phyloP scores from a whole-genome alignment of 2,329 filamentous ascomycete species.

The Pseudocercospora eumusae region DNA sequence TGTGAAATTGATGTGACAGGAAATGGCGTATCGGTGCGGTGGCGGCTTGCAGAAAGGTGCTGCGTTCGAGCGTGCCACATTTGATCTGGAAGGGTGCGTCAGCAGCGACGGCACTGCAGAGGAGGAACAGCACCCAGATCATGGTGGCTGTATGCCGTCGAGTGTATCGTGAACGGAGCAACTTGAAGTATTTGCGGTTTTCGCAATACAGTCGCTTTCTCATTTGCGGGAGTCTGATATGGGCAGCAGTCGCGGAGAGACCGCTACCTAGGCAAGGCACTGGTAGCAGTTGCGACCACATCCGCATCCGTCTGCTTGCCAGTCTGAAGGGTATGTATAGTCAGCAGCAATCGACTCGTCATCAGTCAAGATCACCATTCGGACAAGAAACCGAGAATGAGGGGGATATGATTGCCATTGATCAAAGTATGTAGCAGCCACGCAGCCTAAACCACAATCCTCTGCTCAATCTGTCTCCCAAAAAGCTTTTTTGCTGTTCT shows the following conservation, averaged over 20 bases:
- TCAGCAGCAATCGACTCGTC: not conserved
- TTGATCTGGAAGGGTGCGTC: not conserved
- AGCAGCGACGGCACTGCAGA: not conserved
- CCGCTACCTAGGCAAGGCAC: not conserved
- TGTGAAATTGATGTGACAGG: not conserved
- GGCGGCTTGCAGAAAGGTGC: not conserved
- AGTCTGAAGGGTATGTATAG: too few relatives aligned
- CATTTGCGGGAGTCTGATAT: not conserved
- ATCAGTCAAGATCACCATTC: not conserved
- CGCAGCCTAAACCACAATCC: not conserved
- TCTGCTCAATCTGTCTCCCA: not conserved
- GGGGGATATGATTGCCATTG: slow-evolving; percentile 3
- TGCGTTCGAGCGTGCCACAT: not conserved
- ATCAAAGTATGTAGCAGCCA: not conserved
- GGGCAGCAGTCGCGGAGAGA: not conserved
- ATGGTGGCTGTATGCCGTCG: not conserved
- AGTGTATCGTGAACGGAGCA: not conserved
- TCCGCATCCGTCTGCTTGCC: too few relatives aligned
- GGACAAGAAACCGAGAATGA: not conserved
- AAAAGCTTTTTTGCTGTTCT: slow-evolving; percentile 10
- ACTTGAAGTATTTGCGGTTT: not conserved
- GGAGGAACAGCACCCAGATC: not conserved
- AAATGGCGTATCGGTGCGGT: not conserved
- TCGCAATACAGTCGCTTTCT: not conserved
- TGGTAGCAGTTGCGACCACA: not conserved